Conservation (phyloP, 2,329 filamentous ascomycete genomes). For the Coniochaeta sp. region DNA sequence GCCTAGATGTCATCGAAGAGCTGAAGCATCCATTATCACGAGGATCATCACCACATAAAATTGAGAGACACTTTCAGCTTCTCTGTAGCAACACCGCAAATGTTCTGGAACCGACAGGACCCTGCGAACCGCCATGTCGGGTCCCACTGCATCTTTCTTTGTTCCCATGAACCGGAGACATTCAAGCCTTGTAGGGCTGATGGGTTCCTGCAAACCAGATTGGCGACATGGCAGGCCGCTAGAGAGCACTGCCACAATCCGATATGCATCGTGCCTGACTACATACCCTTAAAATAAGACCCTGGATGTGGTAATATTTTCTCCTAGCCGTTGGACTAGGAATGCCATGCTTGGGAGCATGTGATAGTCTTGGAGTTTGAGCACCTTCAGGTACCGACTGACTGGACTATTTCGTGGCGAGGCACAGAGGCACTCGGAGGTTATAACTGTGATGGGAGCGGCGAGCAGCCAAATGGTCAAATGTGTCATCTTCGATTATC, state of each 20-base stretch:
- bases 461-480: too few species aligned
- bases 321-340: too few species aligned
- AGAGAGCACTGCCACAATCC: conserved; percentile 20
- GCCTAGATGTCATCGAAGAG: neutral
- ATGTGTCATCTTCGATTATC: too few species aligned
- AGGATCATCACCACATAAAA: too few species aligned
- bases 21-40: neutral
- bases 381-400: too few species aligned
- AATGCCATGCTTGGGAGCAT: too few species aligned
- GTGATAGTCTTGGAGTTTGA: too few species aligned
- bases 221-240: conserved; percentile 9
- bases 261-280: conserved; percentile 13
- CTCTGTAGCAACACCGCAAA: too few species aligned
- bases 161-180: neutral
- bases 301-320: neutral
- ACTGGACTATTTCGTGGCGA: too few species aligned
- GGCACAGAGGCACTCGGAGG: too few species aligned
- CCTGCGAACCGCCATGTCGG: neutral
- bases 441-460: too few species aligned
- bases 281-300: neutral
- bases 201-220: conserved; percentile 1
- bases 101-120: neutral
- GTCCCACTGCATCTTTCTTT: neutral
- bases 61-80: too few species aligned
- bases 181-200: conserved; percentile 9